Evolutionary conservation across 2,329 filamentous ascomycete species (phyloP).

Genomic region (Exophiala viscosa): DNA sequence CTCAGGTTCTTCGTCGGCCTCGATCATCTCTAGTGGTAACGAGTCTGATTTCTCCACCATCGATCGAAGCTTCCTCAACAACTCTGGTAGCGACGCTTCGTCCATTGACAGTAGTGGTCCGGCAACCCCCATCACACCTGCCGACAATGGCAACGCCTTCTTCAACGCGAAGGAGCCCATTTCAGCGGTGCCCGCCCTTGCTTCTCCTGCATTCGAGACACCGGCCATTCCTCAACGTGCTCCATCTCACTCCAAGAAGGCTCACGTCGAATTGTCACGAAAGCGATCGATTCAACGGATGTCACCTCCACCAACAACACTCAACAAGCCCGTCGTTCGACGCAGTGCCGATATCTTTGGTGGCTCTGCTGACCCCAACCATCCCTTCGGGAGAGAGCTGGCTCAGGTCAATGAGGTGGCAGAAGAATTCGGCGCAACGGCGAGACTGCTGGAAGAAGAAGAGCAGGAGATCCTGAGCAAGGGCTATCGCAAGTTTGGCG

Average conservation of each 20-base stretch:
- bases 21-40: constrained; percentile 50
- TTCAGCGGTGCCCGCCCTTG: constrained; percentile 58
- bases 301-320: constrained; percentile 39
- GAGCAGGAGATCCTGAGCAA: constrained; percentile 64
- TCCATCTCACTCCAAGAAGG: constrained; percentile 83
- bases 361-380: constrained; percentile 35
- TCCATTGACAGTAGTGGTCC: constrained; percentile 34
- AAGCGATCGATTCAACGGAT: constrained; percentile 60
- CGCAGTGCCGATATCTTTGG: constrained; percentile 38
- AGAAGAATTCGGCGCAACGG: constrained; percentile 72
- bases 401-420: constrained; percentile 89
- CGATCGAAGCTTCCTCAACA: constrained; percentile 47
- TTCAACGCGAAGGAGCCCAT: constrained; percentile 64
- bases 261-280: constrained; percentile 70
- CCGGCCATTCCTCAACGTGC: constrained; percentile 74
- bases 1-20: constrained; percentile 49
- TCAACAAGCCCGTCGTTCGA: constrained; percentile 34
- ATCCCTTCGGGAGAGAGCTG: constrained; percentile 86
- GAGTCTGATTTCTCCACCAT: constrained; percentile 60
- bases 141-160: constrained; percentile 53
- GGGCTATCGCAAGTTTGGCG: constrained; percentile 69
- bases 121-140: constrained; percentile 46
- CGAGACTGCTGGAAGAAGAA: constrained; percentile 61
- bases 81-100: constrained; percentile 46
- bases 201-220: constrained; percentile 48